Conservation (phyloP, 441 rosid genomes). For the Gossypium gossypioides region DNA sequence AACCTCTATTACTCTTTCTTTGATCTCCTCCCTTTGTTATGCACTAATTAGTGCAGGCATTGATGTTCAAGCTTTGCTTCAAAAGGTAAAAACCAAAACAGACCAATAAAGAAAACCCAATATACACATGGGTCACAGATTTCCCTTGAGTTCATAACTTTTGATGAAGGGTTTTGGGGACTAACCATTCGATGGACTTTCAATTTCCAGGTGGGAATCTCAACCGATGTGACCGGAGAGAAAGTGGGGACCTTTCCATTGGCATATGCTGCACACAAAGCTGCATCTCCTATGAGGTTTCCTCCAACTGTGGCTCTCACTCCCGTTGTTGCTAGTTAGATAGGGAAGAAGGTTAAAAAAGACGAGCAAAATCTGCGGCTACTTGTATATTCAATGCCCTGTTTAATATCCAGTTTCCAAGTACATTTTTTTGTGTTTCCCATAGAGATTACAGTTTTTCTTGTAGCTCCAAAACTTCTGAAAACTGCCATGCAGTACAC, state of each 20-base stretch:
- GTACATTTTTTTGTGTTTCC: not conserved
- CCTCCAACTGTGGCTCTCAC: slow-evolving; percentile 83
- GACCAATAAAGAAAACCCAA: not conserved
- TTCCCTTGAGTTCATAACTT: not conserved
- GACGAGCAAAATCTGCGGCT: slow-evolving; percentile 18
- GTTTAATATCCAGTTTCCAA: not conserved
- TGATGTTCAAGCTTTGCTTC: slow-evolving; percentile 64
- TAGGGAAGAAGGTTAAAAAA: slow-evolving; percentile 62
- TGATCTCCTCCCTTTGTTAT: slow-evolving; percentile 63
- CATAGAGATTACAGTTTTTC: not conserved
- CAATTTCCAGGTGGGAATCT: slow-evolving; percentile 57
- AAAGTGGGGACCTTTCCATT: slow-evolving; percentile 76
- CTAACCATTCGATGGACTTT: slow-evolving; percentile 2
- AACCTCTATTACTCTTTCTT: slow-evolving; percentile 73
- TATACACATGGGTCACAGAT: not conserved
- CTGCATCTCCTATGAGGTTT: slow-evolving; percentile 85
- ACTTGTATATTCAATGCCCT: not conserved
- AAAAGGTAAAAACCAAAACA: not conserved
- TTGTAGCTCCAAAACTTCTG: not conserved
- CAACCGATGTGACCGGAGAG: slow-evolving; percentile 55
- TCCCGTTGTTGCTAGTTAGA: slow-evolving; percentile 80
- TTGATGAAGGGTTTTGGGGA: not conserved
- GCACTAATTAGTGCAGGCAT: slow-evolving; percentile 54
- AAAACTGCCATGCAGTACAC: not conserved
- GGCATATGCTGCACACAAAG: slow-evolving; percentile 92